Evolutionary conservation across 1,139 yeast genomes (phyloP).

Genomic region (Taphrina betulina): DNA sequence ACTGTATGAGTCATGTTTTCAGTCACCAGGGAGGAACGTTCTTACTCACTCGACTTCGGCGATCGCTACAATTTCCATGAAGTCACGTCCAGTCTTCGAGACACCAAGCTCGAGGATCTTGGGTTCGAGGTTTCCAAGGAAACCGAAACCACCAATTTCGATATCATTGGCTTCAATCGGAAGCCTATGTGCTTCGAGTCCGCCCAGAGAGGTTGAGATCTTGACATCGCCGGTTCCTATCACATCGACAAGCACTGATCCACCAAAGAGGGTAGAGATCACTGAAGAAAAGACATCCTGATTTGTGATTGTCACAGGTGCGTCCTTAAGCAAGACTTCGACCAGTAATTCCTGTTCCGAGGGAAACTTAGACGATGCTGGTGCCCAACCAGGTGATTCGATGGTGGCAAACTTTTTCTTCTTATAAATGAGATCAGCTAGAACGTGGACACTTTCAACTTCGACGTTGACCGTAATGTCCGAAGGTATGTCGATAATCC

Average conservation of each 20-base stretch:
- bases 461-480: conserved; percentile 22
- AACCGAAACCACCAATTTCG: conserved; percentile 25
- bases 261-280: conserved; percentile 17
- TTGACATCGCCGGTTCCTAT: conserved; percentile 20
- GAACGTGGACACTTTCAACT: conserved; percentile 18
- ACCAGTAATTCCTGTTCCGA: conserved; percentile 5
- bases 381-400: conserved; percentile 30
- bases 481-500: conserved; percentile 16
- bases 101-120: conserved; percentile 12
- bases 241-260: conserved; percentile 15
- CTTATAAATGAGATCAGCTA: conserved; percentile 19
- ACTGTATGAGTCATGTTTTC: conserved; percentile 3
- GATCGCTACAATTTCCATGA: conserved; percentile 11
- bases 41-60: conserved; percentile 21
- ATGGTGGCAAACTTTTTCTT: conserved; percentile 14
- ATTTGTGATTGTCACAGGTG: conserved; percentile 27
- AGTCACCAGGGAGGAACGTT: neutral
- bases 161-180: conserved; percentile 28
- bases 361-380: conserved; percentile 15
- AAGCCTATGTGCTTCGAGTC: conserved; percentile 20
- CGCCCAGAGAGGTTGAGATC: conserved; percentile 11
- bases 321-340: conserved; percentile 16
- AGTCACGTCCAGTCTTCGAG: conserved; percentile 7
- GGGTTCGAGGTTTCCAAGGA: conserved; percentile 6
- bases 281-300: conserved; percentile 25